Evolutionary conservation across 2,329 filamentous ascomycete species (phyloP), one percentile per base, ranked within the genome.

Genomic region (Fusarium chuoi): DNA sequence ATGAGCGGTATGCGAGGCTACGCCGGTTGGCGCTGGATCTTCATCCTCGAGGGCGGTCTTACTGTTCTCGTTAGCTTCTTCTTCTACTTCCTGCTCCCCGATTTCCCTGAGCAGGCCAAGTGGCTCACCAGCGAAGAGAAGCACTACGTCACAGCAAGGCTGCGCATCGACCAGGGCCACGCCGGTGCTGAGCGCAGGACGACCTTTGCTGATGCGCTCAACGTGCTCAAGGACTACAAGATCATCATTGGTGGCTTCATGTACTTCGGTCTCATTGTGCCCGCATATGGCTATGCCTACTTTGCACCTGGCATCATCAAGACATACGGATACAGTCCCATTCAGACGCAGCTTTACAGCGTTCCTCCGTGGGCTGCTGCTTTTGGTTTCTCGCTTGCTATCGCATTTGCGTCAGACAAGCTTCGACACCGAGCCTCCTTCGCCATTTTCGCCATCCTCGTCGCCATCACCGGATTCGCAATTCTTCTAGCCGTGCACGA

Each of bases 181-280:
- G 90, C 90, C 22, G 92, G 89, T 0, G 87, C 87, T 17, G 90
- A 94, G 68, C 86, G 89, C 69, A 87, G 85, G 64, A 87, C 93
- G 75, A 90, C 87, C 7, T 78, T 87, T 71, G 82, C 83, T 52
- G 92, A 94, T 75, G 87, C 93, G 24, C 73, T 88, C 24, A 83
- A 82, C 26, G 90, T 94, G 26, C 89, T 95, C 84, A 92, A 91
- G 78, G 93, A 96, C 81, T 91, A 87, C 83, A 94, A 93, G 81
- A 87, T 95, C 76, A 89, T 93, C 76, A 81, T 94, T 20, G 93
- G 92, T 49, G 92, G 92, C 1, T 86, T 95, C 81, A 95, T 95
- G 92, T 96, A 95, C 82, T 91, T 95, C 76, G 93, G 93, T 17
- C 86, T 95, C 68, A 90, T 95, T 74, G 92, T 95, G 4, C 92